Evolutionary conservation across 1,284 basidiomycete species (phyloP), one percentile per base, ranked within the genome.

Genomic region (Puccinia coronata): DNA sequence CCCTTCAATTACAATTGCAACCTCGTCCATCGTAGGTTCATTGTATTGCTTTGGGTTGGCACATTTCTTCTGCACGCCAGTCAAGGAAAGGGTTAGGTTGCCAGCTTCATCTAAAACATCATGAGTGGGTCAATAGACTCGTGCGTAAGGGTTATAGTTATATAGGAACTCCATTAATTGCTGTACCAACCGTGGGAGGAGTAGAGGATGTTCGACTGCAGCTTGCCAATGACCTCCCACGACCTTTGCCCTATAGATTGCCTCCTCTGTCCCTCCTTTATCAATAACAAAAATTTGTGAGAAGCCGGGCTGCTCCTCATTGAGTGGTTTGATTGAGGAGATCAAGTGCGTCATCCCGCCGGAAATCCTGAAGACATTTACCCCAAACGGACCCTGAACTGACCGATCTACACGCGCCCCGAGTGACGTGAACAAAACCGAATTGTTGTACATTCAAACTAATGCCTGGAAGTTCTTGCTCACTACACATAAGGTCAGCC

Each of bases 201-300:
- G n/a, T n/a, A n/a, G n/a, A n/a, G n/a, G n/a, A n/a, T n/a, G n/a
- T n/a, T n/a, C n/a, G n/a, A n/a, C n/a, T n/a, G n/a, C n/a, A n/a
- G n/a, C n/a, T n/a, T n/a, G n/a, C n/a, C n/a, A n/a, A n/a, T n/a
- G n/a, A n/a, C n/a, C n/a, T n/a, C n/a, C n/a, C n/a, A n/a, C n/a
- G n/a, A n/a, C n/a, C n/a, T n/a, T n/a, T n/a, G n/a, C n/a, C n/a
- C n/a, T n/a, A n/a, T n/a, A n/a, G n/a, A n/a, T n/a, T n/a, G n/a
- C n/a, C n/a, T n/a, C 71, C 11, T 55, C 8, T 4, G 12, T 28
- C 18, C 49, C 71, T 4, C 71, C 49, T 0, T 55, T 49, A 3
- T 49, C 71, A 25, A 53, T 23, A n/a, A 73, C 34, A 34, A 73
- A 73, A 49, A 73, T 53, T 73, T 73, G 71, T 4, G 71, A 41